Base-by-base conservation (phyloP, 106 monocot species). In the Apostasia shenzhenica region DNA sequence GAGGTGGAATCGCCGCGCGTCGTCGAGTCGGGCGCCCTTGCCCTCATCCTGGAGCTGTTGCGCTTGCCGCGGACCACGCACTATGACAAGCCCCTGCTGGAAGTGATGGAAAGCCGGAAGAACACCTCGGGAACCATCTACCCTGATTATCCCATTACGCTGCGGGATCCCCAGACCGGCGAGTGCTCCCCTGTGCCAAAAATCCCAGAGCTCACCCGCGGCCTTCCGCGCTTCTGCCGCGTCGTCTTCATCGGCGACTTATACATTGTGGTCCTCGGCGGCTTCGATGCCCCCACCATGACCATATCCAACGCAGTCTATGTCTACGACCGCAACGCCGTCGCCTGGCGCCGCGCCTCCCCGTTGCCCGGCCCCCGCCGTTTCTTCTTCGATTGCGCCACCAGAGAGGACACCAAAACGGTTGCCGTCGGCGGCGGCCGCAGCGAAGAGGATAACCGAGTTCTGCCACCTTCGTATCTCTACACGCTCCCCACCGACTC, bases 361-460 rank as follows among this genome's bases (percentile, higher is more conserved):
- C 67, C 60, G 46, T 72, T 89, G 73, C 88, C 84, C 2, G 76
- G 76, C 43, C 82, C 85, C 14, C 57, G 64, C 11, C 42, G 85
- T 42, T 83, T 82, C 56, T 88, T 89, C 77, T 92, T 92, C 75
- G 80, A 83, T 5, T 88, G 88, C 81, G 85, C 79, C 1, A 0
- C 26, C 26, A 26, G 26, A 26, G 26, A 26, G 26, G 68, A 51
- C 1, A 48, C n/a, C 14, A 68, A 45, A 5, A 11, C 67, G 40
- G 64, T 9, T 45, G 84, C 89, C 37, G 77, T 73, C 64, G 89
- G 84, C 13, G 89, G 93, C 41, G 93, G 93, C 0, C 93, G 89
- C 76, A 89, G 89, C 62, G 80, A 26, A 26, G 26, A 26, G 26
- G 26, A 26, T 26, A 26, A 26, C 26, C 26, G 26, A 26, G 26